Evolutionary conservation across 306 rosid genomes (phyloP), one percentile per base, ranked within the genome.

Genomic region (Quercus mongolica): DNA sequence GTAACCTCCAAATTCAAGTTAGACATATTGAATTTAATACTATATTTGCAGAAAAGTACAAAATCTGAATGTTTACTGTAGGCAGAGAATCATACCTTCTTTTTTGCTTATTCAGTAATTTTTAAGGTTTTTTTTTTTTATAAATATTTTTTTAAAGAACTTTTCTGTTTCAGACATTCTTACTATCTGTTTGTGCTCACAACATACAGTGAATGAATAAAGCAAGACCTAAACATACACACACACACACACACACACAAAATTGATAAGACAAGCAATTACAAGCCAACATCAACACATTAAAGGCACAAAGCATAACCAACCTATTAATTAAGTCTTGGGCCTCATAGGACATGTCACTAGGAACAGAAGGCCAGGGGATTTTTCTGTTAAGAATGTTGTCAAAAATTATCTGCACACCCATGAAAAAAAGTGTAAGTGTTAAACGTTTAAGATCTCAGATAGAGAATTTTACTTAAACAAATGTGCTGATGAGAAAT

Each of bases 261-360:
- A 12, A 4, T 26, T 14, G 3, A 28, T 12, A 13, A 26, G 8
- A 26, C 41, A 28, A 28, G 20, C 21, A 67, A 67, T 3, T 33
- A 67, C 25, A 67, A 31, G 51, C 52, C 26, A 67, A 31, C 18
- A 67, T 35, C 51, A 67, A 30, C 21, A 3, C 46, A 17, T 17
- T 19, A 30, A 67, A 67, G 71, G 71, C 6, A 3, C 4, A 15
- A 33, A 19, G 14, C 26, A 8, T 35, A 67, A 35, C 72, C 17
- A 67, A 67, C 72, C 72, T 35, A 68, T 68, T 19, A 68, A 68
- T 68, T n/a, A 68, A 35, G 72, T 68, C 72, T n/a, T 68, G 72
- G 72, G 72, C 72, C 25, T 68, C 72, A 68, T 68, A 68, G 52
- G 72, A 33, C 72, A 68, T 68, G 15, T 68, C 54, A 2, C 54